Conservation (phyloP, 2,329 filamentous ascomycete species). For the Fusarium tupiense region DNA sequence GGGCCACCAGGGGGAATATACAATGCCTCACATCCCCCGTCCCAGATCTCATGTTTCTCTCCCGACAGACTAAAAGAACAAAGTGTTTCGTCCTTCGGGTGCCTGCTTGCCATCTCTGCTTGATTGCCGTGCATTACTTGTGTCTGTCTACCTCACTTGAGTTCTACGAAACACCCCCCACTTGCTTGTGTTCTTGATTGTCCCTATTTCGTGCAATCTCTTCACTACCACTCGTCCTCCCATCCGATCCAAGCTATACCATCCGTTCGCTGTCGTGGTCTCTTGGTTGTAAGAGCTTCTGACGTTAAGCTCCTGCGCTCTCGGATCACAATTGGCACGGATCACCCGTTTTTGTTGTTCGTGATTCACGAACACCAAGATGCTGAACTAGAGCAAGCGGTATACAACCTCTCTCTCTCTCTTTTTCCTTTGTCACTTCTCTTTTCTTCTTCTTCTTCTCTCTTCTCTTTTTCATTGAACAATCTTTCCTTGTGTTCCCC, state of each 20-base stretch:
- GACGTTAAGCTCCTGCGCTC: slow-evolving; percentile 24
- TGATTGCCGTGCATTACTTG: slow-evolving; percentile 28
- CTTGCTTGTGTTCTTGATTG: slow-evolving; percentile 35
- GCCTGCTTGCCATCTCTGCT: slow-evolving; percentile 27
- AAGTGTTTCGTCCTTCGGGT: slow-evolving; percentile 39
- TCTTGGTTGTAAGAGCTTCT: slow-evolving; percentile 23
- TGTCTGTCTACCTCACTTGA: neutral
- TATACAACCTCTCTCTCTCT: slow-evolving; percentile 27
- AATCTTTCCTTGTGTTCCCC: slow-evolving; percentile 32
- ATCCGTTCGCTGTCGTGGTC: slow-evolving; percentile 37
- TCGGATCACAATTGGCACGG: slow-evolving; percentile 27
- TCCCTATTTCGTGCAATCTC: slow-evolving; percentile 31
- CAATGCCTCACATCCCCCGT: slow-evolving; percentile 14
- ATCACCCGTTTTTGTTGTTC: slow-evolving; percentile 26
- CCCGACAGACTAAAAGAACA: slow-evolving; percentile 13
- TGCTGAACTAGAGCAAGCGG: slow-evolving; percentile 36
- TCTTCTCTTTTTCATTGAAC: slow-evolving; percentile 18
- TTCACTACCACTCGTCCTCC: slow-evolving; percentile 42
- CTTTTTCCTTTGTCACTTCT: slow-evolving; percentile 31
- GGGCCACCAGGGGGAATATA: slow-evolving; percentile 25
- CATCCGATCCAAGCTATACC: slow-evolving; percentile 5
- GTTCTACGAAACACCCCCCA: slow-evolving; percentile 4
- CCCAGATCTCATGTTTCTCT: slow-evolving; percentile 32
- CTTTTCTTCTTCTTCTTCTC: slow-evolving; percentile 1
- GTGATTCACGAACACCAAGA: slow-evolving; percentile 43